These are phyloP conservation scores for Nitzschia sp. DNA, from an alignment of 108 stramenopile genomes.

Conservation along the genomic window DNA sequence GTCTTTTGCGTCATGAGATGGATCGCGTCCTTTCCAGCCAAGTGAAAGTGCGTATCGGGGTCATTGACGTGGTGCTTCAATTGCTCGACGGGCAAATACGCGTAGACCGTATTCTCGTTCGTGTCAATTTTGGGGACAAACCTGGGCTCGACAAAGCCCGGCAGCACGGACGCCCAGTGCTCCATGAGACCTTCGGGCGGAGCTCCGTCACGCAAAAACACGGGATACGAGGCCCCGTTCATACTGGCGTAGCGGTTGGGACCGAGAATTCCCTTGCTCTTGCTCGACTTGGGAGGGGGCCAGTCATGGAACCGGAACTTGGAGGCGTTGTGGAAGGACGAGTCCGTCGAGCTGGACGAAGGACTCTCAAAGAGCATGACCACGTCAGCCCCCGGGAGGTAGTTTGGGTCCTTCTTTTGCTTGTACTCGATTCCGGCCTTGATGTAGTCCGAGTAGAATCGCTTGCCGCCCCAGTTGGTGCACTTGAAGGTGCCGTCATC, in stretches of 20 bases:
- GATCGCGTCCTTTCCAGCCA: conserved; percentile 39
- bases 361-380: conserved; percentile 41
- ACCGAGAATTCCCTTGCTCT: conserved; percentile 17
- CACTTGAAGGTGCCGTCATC: conserved; percentile 7
- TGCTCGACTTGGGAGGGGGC: conserved; percentile 27
- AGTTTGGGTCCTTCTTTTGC: conserved; percentile 2
- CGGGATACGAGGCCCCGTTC: conserved; percentile 28
- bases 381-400: neutral
- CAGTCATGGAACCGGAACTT: conserved; percentile 38
- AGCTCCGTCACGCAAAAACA: conserved; percentile 18
- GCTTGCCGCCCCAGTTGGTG: conserved; percentile 26
- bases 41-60: conserved; percentile 31
- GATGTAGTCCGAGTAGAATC: conserved; percentile 35
- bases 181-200: conserved; percentile 29
- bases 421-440: conserved; percentile 31
- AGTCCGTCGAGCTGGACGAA: conserved; percentile 20
- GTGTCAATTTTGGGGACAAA: conserved; percentile 17
- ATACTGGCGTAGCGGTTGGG: conserved; percentile 28
- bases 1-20: conserved; percentile 42
- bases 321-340: conserved; percentile 23
- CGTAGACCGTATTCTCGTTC: conserved; percentile 28
- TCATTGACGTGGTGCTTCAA: conserved; percentile 38
- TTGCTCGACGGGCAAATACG: conserved; percentile 35
- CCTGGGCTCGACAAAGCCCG: conserved; percentile 7
- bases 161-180: conserved; percentile 27